These are phyloP conservation scores for Coelastrella sp. DNA, from an alignment of 139 green algal species.

Conservation along the genomic window DNA sequence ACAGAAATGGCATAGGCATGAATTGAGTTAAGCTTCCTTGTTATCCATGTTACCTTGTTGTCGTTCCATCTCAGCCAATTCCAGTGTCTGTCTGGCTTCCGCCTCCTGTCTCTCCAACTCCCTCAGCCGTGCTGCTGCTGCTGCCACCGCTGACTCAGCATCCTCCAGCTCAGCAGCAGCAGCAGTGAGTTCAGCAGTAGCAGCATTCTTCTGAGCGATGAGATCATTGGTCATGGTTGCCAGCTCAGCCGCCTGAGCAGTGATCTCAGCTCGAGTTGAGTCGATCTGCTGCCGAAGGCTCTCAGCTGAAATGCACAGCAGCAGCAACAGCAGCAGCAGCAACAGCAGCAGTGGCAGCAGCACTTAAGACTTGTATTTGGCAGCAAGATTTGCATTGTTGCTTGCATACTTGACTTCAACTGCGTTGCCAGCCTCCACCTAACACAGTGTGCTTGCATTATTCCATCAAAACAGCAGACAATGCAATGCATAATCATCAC, in stretches of 20 bases:
- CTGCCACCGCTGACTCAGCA: slow-evolving; percentile 3
- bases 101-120: background rate
- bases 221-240: background rate
- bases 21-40: background rate
- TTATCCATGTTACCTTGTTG: background rate
- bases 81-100: background rate
- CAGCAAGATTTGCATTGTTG: no score
- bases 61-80: background rate
- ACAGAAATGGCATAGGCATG: background rate
- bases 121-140: background rate
- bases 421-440: no score
- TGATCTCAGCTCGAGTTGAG: background rate
- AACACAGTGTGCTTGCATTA: no score
- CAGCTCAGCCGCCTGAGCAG: background rate
- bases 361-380: no score
- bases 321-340: background rate
- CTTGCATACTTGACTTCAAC: no score
- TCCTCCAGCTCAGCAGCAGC: background rate
- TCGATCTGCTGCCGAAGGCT: background rate
- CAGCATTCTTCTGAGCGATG: background rate
- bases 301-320: background rate
- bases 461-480: no score
- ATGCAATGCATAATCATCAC: no score
- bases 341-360: no score
- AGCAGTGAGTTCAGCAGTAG: background rate